A percentile compares a stretch with the other conserved stretches of the same genome.
Conservation (phyloP, 768 basidiomycete species). For the Leccinum longicurvipes region DNA sequence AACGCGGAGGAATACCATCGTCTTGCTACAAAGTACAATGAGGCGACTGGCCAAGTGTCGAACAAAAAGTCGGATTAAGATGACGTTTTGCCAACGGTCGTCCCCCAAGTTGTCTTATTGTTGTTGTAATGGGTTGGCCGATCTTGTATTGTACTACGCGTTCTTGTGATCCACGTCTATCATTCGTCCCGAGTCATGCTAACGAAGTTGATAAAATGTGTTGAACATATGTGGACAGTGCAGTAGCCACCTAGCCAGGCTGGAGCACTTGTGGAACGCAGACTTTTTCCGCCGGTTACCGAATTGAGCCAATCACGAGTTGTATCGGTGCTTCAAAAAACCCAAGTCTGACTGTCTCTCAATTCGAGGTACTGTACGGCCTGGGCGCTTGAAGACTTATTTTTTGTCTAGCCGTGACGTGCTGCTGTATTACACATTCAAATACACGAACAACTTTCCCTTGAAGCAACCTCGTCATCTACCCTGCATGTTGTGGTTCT, state of each 20-base stretch:
- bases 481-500: constrained; percentile 9
- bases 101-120: background rate
- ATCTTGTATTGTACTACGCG: background rate
- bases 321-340: no score
- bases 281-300: no score
- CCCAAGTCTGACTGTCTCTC: no score
- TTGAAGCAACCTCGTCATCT: background rate
- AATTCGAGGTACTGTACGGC: background rate
- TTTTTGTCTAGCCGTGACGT: background rate
- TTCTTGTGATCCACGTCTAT: background rate
- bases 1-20: constrained; percentile 81
- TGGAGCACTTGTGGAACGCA: no score
- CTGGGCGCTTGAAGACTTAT: background rate
- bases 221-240: background rate
- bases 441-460: background rate
- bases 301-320: no score
- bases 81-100: background rate
- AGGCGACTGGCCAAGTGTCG: constrained; percentile 55
- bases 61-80: constrained; percentile 65
- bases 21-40: constrained; percentile 74
- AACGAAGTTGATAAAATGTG: background rate
- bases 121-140: background rate
- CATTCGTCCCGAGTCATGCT: background rate
- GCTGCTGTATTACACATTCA: background rate
- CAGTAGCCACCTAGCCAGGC: no score